Conservation (phyloP, 163 green algal species). For the Chlorella variabilis region DNA sequence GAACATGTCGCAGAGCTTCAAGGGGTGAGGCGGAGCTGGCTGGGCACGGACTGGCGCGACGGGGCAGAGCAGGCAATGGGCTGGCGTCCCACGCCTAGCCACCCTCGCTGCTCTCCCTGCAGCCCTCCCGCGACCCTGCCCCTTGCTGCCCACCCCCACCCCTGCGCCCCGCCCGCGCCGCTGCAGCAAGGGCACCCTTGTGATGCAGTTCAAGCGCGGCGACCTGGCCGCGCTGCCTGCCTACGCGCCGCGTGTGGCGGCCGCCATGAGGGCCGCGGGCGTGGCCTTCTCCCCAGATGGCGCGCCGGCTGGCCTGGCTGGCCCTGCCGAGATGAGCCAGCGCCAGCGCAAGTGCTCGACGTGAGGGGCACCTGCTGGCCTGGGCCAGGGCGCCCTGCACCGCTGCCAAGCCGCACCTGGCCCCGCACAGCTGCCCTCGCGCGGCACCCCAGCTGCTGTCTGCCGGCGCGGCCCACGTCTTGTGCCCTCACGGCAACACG, state of each 20-base stretch:
- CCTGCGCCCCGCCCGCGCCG: not conserved
- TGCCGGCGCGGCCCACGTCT: too few species aligned
- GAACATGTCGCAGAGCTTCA: not conserved
- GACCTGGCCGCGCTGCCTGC: not conserved
- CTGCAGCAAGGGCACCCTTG: conserved; percentile 15
- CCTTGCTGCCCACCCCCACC: not conserved
- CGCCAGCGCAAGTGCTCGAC: conserved; percentile 28
- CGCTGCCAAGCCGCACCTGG: too few species aligned
- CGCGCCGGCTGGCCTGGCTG: not conserved
- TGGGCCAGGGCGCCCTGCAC: too few species aligned
- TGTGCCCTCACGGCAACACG: too few species aligned
- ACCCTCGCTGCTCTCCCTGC: too few species aligned
- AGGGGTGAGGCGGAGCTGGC: conserved; percentile 1
- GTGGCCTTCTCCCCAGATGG: not conserved
- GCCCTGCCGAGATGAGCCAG: conserved; percentile 15
- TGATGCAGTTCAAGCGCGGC: conserved; percentile 10
- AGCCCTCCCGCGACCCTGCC: not conserved
- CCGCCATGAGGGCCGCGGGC: not conserved
- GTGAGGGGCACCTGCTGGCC: not conserved
- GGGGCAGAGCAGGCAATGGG: too few species aligned
- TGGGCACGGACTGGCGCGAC: too few species aligned
- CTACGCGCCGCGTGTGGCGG: not conserved
- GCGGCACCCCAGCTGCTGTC: too few species aligned
- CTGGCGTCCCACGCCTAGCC: too few species aligned
- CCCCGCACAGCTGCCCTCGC: too few species aligned